A percentile compares a stretch with the other conserved stretches of the same genome.
Evolutionary conservation across 495 filamentous ascomycete genomes (phyloP).

Genomic region (Aspergillus biplanus): DNA sequence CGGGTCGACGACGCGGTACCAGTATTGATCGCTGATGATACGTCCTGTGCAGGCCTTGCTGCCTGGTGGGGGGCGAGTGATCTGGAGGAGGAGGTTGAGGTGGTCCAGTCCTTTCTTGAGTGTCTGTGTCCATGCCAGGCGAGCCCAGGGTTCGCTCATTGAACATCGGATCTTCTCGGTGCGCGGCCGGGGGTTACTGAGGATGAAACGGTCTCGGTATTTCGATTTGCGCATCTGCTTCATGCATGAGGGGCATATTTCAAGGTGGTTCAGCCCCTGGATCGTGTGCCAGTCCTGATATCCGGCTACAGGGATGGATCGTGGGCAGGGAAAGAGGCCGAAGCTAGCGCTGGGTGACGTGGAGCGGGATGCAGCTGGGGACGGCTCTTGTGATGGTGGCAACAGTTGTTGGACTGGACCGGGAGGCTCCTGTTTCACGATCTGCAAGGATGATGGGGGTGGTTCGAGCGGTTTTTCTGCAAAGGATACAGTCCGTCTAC

Average conservation of each 20-base stretch:
- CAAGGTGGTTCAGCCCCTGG: constrained; percentile 54
- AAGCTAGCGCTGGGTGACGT: constrained; percentile 29
- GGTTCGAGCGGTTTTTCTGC: constrained; percentile 22
- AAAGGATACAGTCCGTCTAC: constrained; percentile 33
- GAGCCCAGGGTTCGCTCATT: constrained; percentile 65
- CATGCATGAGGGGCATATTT: constrained; percentile 69
- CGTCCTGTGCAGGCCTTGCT: constrained; percentile 56
- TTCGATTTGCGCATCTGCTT: constrained; percentile 56
- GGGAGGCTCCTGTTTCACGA: constrained; percentile 4
- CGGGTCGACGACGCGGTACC: constrained; percentile 63
- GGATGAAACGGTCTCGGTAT: constrained; percentile 57
- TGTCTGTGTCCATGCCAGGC: constrained; percentile 68
- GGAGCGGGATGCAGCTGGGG: constrained; percentile 17
- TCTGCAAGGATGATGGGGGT: constrained; percentile 13
- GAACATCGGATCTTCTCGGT: constrained; percentile 55
- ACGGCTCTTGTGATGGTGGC: constrained; percentile 12
- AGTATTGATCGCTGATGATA: constrained; percentile 47
- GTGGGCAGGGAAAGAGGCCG: constrained; percentile 57
- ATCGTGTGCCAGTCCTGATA: constrained; percentile 71
- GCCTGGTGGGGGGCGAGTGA: constrained; percentile 48
- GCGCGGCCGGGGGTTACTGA: constrained; percentile 43
- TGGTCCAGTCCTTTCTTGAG: constrained; percentile 57
- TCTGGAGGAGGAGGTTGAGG: constrained; percentile 58
- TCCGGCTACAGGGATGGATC: constrained; percentile 50
- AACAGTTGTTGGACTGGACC: constrained; percentile 12